Conservation (phyloP, 1,139 yeast genomes). For the Candida frijolesensis region DNA sequence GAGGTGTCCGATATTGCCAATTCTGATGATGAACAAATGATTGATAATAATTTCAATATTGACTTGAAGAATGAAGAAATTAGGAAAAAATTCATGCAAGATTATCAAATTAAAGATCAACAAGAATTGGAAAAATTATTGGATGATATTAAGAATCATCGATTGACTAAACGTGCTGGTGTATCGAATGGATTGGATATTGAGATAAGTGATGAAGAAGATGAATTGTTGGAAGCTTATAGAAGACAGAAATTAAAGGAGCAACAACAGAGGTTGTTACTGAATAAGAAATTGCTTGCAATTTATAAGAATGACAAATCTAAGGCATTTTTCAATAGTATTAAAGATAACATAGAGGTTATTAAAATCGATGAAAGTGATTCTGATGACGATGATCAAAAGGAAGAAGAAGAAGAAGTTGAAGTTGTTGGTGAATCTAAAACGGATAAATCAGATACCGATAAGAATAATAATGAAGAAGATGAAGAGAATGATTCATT, state of each 20-base stretch:
- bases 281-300: slow-evolving; percentile 52
- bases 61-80: slow-evolving; percentile 63
- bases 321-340: slow-evolving; percentile 72
- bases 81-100: slow-evolving; percentile 62
- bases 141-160: slow-evolving; percentile 83
- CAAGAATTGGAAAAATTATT: slow-evolving; percentile 72
- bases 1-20: slow-evolving; percentile 68
- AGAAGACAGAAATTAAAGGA: slow-evolving; percentile 54
- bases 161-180: slow-evolving; percentile 64
- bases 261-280: slow-evolving; percentile 57
- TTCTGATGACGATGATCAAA: slow-evolving; percentile 24
- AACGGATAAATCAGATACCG: slow-evolving; percentile 26
- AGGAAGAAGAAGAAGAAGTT: slow-evolving; percentile 11
- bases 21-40: slow-evolving; percentile 79
- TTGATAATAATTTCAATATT: slow-evolving; percentile 69
- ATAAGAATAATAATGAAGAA: slow-evolving; percentile 19
- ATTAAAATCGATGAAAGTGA: slow-evolving; percentile 32
- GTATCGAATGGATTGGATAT: slow-evolving; percentile 52
- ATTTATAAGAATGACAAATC: slow-evolving; percentile 57
- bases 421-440: slow-evolving; percentile 7
- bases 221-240: slow-evolving; percentile 55
- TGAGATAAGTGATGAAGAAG: slow-evolving; percentile 70
- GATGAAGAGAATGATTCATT: slow-evolving; percentile 22
- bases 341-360: slow-evolving; percentile 48
- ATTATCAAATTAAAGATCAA: slow-evolving; percentile 69